Conservation (phyloP, 805 yeast genomes). For the Sugiyamaella lignohabitans region DNA sequence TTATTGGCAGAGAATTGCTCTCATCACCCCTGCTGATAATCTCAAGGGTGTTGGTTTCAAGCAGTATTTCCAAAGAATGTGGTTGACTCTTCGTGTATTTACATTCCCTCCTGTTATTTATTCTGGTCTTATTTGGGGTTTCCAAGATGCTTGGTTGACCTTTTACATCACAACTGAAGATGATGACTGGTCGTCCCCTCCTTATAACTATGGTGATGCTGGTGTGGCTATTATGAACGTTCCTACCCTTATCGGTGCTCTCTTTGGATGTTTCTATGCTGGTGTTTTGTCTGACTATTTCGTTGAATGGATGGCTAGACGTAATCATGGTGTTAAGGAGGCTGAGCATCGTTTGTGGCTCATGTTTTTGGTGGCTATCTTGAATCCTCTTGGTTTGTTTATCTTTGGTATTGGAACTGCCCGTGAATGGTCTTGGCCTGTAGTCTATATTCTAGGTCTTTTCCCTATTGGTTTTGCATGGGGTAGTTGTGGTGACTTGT, state of each 20-base stretch:
- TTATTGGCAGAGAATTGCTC: conserved; percentile 37
- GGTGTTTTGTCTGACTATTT: conserved; percentile 51
- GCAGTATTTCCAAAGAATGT: conserved; percentile 53
- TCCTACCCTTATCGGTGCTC: conserved; percentile 53
- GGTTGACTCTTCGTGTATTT: conserved; percentile 35
- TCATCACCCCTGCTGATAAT: conserved; percentile 43
- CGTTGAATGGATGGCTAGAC: conserved; percentile 47
- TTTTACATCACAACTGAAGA: conserved; percentile 72
- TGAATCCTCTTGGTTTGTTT: conserved; percentile 50
- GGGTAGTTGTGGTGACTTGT: conserved; percentile 54
- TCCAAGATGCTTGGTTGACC: conserved; percentile 69
- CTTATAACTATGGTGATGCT: conserved; percentile 57
- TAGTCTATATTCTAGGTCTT: conserved; percentile 43
- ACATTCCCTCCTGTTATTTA: conserved; percentile 50
- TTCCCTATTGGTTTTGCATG: conserved; percentile 52
- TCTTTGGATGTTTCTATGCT: conserved; percentile 42
- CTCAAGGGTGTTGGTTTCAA: conserved; percentile 57
- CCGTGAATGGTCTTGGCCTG: conserved; percentile 48
- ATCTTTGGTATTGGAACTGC: conserved; percentile 61
- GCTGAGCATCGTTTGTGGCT: conserved; percentile 56
- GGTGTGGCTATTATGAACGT: conserved; percentile 73
- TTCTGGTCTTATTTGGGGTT: conserved; percentile 68
- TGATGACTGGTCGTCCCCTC: conserved; percentile 55
- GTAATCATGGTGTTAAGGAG: conserved; percentile 44
- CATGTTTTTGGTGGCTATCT: conserved; percentile 40